Base-by-base conservation (phyloP, 1,284 basidiomycete genomes). In the Phylloboletellus chloephorus region DNA sequence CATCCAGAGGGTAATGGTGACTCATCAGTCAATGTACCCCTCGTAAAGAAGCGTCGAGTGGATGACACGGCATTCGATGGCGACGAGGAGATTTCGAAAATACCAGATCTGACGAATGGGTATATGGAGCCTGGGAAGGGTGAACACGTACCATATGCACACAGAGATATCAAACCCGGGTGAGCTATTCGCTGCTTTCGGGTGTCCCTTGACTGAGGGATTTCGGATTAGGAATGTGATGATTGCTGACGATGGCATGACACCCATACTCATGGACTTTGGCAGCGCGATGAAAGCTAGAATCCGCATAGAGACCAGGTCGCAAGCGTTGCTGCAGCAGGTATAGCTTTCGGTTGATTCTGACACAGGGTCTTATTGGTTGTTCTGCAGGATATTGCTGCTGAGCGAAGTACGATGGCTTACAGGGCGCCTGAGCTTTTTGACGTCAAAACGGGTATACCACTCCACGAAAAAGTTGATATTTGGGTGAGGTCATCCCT, bases 261-360 rank as follows among this genome's bases (percentile, higher is more conserved):
- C 80, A 9, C 88, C 93, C 1, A 88, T 98, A 49, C 76, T 99
- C 12, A 98, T 98, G 95, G 95, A 99, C 67, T 95, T 99, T 66
- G 95, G 95, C 11, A 95, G 90, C 49, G 79, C 83, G 5, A 71
- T 82, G 56, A 84, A 82, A 54, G 92, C 92, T 7, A 74, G 89
- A 26, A 76, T 95, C 42, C 71, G 69, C 33, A 77, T 95, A 46
- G 76, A 85, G 47, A 89, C 78, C 41, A 79, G 95, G 31, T 82
- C 83, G 13, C 86, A 93, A 58, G 95, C 95, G 0, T 64, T 96
- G 25, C 58, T 86, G 15, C 89, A 94, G 56, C 91, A 92, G 68
- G 84, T 84, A 50, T 41, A 40, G 23, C 21, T 17, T 21, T 11
- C 29, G 30, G 15, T 37, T 39, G 15, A 32, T 33, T 33, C 0